Evolutionary conservation across 352 stramenopile species (phyloP), one percentile per base, ranked within the genome.

Genomic region (Pilasporangium apinafurcum): DNA sequence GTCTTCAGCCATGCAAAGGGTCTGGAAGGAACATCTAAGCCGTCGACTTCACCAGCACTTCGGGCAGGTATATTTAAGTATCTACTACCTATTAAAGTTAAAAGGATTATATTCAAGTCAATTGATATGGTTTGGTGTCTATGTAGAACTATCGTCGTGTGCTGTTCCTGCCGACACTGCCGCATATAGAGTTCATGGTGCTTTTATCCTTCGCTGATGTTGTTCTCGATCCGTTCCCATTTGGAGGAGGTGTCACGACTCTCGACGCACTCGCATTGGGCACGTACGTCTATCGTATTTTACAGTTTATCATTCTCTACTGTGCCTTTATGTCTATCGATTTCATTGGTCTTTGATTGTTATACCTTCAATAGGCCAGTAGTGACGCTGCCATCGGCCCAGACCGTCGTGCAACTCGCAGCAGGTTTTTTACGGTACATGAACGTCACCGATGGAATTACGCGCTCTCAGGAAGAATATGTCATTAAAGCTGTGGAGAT

Each of bases 221-320:
- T 17, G 49, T 90, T 8, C 51, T 95, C 7, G 83, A 95, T 42
- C 73, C 82, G 26, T 93, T 90, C 32, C 80, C 82, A 21, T 94
- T 93, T 25, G 84, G 82, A 21, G 81, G 84, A 12, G 82, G 84
- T 21, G 80, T 95, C 26, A 95, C 82, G 4, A 85, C 74, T 7
- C 68, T 95, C 22, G 84, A 95, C 26, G 73, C 78, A 2, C 63
- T 95, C 45, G 64, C 79, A 16, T 68, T 86, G 37, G 81, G 81
- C 48, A 74, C 81, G 64, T 85, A 72, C 39, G 76, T 51, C 2
- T 18, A 18, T 41, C 8, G 24, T 22, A 12, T 40, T 21, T 39
- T 28, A n/a, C 21, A 40, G 24, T 5, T 41, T 42, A 30, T 34
- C 4, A n/a, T n/a, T n/a, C n/a, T n/a, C n/a, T n/a, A n/a, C n/a